Evolutionary conservation across 371 early-diverging fungal genomes (phyloP).

Genomic region (Syncephalastrum racemosum): DNA sequence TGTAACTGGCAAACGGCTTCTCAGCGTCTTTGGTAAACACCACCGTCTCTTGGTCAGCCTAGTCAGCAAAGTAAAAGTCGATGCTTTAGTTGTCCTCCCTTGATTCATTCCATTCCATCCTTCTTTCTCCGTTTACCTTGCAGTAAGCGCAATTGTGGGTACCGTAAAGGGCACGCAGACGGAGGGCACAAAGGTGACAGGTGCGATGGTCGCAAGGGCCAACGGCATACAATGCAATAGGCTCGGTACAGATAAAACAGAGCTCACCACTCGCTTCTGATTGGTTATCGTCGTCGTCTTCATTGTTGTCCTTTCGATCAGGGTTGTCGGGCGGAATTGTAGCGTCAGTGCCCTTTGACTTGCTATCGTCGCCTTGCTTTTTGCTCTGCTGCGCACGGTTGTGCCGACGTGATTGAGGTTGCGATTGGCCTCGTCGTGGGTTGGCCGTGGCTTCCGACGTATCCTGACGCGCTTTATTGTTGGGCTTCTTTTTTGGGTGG

Average conservation of each 20-base stretch:
- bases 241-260: constrained; percentile 93
- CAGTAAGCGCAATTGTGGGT: constrained; percentile 84
- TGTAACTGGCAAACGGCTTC: constrained; percentile 56
- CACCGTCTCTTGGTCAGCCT: constrained; percentile 71
- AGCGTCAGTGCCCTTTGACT: not conserved
- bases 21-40: constrained; percentile 70
- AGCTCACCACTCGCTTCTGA: constrained; percentile 42
- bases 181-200: constrained; percentile 88
- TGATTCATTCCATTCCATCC: not conserved
- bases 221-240: constrained; percentile 78
- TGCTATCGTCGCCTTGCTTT: not conserved
- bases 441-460: not conserved
- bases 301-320: constrained; percentile 3
- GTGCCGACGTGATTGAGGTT: not conserved
- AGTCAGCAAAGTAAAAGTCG: not conserved
- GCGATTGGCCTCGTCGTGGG: not conserved
- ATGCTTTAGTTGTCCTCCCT: no score
- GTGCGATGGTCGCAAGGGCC: constrained; percentile 89
- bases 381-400: not conserved
- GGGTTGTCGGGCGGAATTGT: not conserved
- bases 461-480: no score
- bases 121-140: constrained; percentile 60
- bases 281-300: constrained; percentile 9
- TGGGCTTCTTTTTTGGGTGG: no score
- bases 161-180: constrained; percentile 87